These are phyloP conservation scores for Trametes cubensis DNA, from an alignment of 768 basidiomycete genomes.

Conservation along the genomic window DNA sequence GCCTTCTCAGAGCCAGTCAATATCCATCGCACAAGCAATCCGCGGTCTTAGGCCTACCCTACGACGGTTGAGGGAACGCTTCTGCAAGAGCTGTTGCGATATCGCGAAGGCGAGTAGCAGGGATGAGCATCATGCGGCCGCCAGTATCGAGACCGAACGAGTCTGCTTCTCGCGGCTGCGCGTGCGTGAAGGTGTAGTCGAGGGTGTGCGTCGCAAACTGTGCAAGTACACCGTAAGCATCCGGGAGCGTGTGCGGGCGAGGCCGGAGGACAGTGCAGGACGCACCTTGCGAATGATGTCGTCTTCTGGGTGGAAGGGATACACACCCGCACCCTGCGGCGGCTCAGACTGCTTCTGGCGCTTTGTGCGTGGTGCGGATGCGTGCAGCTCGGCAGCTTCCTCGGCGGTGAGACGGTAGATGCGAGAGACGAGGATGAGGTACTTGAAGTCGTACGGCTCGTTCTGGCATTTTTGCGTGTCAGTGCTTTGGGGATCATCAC, in stretches of 20 bases:
- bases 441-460: slow-evolving; percentile 70
- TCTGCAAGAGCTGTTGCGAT: slow-evolving; percentile 40
- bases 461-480: slow-evolving; percentile 37
- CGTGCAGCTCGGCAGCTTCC: slow-evolving; percentile 61
- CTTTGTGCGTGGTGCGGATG: slow-evolving; percentile 40
- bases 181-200: slow-evolving; percentile 57
- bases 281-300: slow-evolving; percentile 67
- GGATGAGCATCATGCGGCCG: slow-evolving; percentile 67
- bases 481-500: too few species aligned
- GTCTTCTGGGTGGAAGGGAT: slow-evolving; percentile 88
- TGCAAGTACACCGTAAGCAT: too few species aligned
- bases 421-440: slow-evolving; percentile 76
- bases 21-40: too few species aligned
- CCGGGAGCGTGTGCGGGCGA: not conserved
- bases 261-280: slow-evolving; percentile 8
- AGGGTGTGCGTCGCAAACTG: slow-evolving; percentile 56
- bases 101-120: slow-evolving; percentile 43
- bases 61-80: slow-evolving; percentile 31
- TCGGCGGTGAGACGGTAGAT: slow-evolving; percentile 73
- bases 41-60: not conserved
- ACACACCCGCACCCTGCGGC: slow-evolving; percentile 46
- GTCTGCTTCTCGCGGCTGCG: slow-evolving; percentile 59
- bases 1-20: too few species aligned
- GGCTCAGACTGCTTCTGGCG: slow-evolving; percentile 45
- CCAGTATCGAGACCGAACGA: slow-evolving; percentile 73